Base-by-base conservation (phyloP, 805 yeast genomes). In the Blastobotrys peoriensis region DNA sequence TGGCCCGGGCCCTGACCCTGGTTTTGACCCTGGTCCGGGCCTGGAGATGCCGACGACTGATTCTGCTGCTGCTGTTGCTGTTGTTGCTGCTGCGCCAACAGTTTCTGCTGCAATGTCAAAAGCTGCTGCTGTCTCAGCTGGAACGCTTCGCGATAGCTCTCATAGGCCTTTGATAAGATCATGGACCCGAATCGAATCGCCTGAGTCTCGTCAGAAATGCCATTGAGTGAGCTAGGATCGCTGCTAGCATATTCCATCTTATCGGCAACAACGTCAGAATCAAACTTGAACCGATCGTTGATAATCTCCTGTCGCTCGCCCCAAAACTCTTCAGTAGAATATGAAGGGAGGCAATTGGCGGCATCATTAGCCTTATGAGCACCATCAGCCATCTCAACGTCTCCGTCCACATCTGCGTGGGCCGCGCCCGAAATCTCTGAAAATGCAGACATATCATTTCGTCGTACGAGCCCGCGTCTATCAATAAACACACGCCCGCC, bases 141-240 rank as follows among this genome's bases (percentile, higher is more conserved):
- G 44, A 85, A 79, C 17, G 89, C 83, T 59, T 88, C 87, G 55
- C 86, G 70, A 51, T 81, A 67, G 41, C 81, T 74, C 43, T 88
- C 96, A 59, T 85, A 85, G 0, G 96, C 81, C 62, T 89, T 91
- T 3, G 93, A 78, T 35, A 88, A 70, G 25, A 91, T 65, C 96
- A 88, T 88, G 4, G 95, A 78, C 5, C 96, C 96, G 65, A 89
- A 89, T 48, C 97, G 71, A 23, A 91, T 85, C 1, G 85, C 81
- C 64, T 89, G 97, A 1, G 96, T 88, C 41, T 81, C 91, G 43
- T 82, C 82, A 10, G 87, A 77, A 35, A 89, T 86, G 51, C 83
- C 83, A 59, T 89, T 89, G 55, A 89, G 71, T 44, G 76, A 74
- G 0, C 95, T 80, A 0, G 97, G 96, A 62, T 87, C 96, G 47